These are phyloP conservation scores for Strobilomyces echinocephalus DNA, from an alignment of 768 basidiomycete species.

Conservation along the genomic window DNA sequence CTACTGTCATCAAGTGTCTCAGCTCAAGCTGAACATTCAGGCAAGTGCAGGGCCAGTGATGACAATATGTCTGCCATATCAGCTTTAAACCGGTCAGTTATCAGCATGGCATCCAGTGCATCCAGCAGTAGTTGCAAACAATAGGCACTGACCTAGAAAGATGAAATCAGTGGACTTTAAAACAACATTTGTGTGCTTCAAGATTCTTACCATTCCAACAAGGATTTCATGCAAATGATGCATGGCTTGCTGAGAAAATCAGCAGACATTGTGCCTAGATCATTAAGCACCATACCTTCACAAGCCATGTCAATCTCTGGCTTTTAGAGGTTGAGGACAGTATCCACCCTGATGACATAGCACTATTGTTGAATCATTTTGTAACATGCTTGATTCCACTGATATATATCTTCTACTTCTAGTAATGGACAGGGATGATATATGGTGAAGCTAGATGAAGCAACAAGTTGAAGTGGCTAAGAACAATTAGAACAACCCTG, in stretches of 20 bases:
- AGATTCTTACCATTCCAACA: not conserved
- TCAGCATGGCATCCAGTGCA: not conserved
- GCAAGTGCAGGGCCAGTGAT: too few relatives aligned
- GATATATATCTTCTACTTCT: not conserved
- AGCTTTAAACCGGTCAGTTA: too few relatives aligned
- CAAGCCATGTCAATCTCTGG: not conserved
- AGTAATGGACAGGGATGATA: not conserved
- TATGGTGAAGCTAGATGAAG: not conserved
- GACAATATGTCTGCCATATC: too few relatives aligned
- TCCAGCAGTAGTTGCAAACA: not conserved
- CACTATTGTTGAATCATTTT: not conserved
- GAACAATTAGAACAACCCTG: too few relatives aligned
- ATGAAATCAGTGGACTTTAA: not conserved
- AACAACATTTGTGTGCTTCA: not conserved
- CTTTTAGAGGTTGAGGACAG: not conserved
- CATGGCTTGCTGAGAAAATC: not conserved
- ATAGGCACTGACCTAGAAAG: not conserved
- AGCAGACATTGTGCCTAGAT: not conserved
- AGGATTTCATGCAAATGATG: not conserved
- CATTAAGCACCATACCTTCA: not conserved
- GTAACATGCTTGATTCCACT: not conserved
- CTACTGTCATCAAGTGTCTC: too few relatives aligned
- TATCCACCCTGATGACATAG: not conserved
- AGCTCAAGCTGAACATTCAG: too few relatives aligned
- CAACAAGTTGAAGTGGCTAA: not conserved